phyloP scores from a whole-genome alignment of 192 early-diverging fungal species.

The Gryganskiella cystojenkinii region DNA sequence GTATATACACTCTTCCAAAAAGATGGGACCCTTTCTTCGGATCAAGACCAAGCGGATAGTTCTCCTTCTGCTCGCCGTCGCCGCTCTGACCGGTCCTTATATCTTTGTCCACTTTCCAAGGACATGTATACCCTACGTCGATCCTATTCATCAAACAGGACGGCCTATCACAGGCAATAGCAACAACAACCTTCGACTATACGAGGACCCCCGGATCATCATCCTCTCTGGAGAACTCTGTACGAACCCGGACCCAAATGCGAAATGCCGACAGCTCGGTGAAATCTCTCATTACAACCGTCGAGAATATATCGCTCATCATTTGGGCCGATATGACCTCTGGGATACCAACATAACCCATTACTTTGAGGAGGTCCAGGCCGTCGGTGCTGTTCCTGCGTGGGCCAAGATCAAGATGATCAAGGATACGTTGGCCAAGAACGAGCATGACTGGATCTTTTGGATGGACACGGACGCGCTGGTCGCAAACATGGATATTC shows the following conservation, averaged over 20 bases:
- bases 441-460: constrained; percentile 58
- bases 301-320: constrained; percentile 11
- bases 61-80: neutral
- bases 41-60: too few relatives aligned
- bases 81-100: too few relatives aligned
- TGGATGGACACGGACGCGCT: constrained; percentile 68
- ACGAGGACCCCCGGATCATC: neutral
- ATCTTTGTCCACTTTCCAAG: constrained; percentile 24
- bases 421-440: constrained; percentile 4
- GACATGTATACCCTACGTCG: constrained; percentile 14
- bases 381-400: neutral
- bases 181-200: neutral
- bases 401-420: constrained; percentile 29
- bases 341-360: neutral
- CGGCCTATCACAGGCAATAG: neutral
- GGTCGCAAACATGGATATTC: constrained; percentile 51
- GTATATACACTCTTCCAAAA: neutral
- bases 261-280: constrained; percentile 1
- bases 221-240: constrained; percentile 13
- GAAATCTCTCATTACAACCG: neutral
- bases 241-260: neutral
- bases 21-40: neutral
- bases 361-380: constrained; percentile 3
- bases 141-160: constrained; percentile 17
- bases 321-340: constrained; percentile 5